Percentiles rank a stretch among this genome's conserved stretches.
phyloP scores from a whole-genome alignment of 805 yeast species.

The Yarrowia sp. region DNA sequence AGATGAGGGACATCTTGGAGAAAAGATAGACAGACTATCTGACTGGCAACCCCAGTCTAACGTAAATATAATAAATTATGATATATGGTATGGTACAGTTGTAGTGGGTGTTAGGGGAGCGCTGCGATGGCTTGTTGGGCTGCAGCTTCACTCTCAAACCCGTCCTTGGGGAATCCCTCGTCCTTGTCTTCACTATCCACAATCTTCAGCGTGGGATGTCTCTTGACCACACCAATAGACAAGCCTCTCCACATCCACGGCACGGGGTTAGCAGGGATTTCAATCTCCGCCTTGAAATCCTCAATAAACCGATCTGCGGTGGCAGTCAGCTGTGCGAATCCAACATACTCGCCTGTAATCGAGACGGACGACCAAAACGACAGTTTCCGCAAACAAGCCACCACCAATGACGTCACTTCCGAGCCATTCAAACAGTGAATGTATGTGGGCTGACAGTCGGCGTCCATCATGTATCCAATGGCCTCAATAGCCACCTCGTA shows the following conservation, averaged over 20 bases:
- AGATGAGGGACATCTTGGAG: background rate
- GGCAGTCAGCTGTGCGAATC: constrained; percentile 76
- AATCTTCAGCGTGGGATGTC: constrained; percentile 57
- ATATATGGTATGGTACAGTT: constrained; percentile 7
- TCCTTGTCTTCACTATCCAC: constrained; percentile 34
- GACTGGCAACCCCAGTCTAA: background rate
- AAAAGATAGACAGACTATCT: background rate
- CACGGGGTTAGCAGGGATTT: constrained; percentile 60
- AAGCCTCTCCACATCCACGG: constrained; percentile 74
- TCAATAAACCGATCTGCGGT: constrained; percentile 87
- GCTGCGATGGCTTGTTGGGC: constrained; percentile 5
- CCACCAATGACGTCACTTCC: constrained; percentile 78
- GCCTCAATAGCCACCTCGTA: constrained; percentile 65
- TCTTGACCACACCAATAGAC: constrained; percentile 60
- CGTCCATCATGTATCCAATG: constrained; percentile 65
- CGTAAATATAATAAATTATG: constrained; percentile 21
- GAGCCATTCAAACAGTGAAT: constrained; percentile 91
- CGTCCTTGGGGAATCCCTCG: constrained; percentile 7
- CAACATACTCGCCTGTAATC: constrained; percentile 82
- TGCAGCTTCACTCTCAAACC: constrained; percentile 17
- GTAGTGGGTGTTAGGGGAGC: background rate
- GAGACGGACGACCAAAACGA: constrained; percentile 90
- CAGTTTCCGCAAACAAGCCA: constrained; percentile 84
- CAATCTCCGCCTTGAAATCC: constrained; percentile 70
- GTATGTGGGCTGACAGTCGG: constrained; percentile 71